These are phyloP conservation scores for Fusarium proliferatum DNA, from an alignment of 2,329 filamentous ascomycete species.

Conservation along the genomic window DNA sequence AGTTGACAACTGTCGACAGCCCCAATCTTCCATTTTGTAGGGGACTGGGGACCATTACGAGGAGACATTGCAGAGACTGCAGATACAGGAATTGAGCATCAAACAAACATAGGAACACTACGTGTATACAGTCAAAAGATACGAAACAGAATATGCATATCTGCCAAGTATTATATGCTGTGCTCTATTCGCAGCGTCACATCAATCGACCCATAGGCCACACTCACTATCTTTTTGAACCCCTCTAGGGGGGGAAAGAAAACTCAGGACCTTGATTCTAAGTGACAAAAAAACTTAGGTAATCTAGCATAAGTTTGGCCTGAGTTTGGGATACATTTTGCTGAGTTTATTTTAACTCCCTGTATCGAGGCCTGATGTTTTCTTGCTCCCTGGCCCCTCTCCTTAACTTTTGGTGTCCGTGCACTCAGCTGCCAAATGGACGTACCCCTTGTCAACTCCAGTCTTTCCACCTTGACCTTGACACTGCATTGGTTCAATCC, in stretches of 20 bases:
- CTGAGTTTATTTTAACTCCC: too few relatives aligned
- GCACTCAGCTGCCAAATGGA: slow-evolving; percentile 26
- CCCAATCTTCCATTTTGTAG: neutral
- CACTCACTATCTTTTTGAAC: neutral
- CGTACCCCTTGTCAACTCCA: slow-evolving; percentile 23
- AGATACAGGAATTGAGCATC: neutral
- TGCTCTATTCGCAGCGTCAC: neutral
- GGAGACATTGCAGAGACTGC: neutral
- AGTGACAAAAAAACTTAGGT: too few relatives aligned
- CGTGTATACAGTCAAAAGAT: neutral
- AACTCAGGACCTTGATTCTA: too few relatives aligned
- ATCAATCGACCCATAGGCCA: neutral
- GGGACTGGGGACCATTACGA: slow-evolving; percentile 1
- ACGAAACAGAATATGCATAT: slow-evolving; percentile 3
- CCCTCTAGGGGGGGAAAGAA: neutral
- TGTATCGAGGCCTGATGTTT: too few relatives aligned
- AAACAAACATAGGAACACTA: neutral
- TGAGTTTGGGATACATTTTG: too few relatives aligned
- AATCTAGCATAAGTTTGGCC: too few relatives aligned
- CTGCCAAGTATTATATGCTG: slow-evolving; percentile 2
- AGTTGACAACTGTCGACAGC: neutral
- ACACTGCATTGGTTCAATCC: slow-evolving; percentile 14
- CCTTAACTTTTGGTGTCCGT: slow-evolving; percentile 26
- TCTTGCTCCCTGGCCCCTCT: neutral
- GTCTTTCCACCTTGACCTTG: neutral